These are phyloP conservation scores for Arthrobotrys iridis DNA, from an alignment of 2,329 filamentous ascomycete genomes.

Conservation along the genomic window DNA sequence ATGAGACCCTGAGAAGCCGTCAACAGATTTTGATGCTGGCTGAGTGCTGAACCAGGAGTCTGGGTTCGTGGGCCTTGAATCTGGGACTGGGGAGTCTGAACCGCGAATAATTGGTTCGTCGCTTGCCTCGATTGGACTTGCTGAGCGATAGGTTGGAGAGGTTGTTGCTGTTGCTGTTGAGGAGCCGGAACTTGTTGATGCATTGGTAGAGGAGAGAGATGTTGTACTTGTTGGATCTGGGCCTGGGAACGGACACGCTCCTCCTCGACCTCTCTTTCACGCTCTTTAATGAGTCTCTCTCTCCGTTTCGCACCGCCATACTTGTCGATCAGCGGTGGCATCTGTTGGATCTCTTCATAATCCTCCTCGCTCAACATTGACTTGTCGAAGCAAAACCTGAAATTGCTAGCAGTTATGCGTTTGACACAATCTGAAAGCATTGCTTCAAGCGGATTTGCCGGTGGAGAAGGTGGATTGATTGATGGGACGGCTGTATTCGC, in stretches of 20 bases:
- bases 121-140: constrained; percentile 62
- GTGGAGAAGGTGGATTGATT: background rate
- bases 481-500: background rate
- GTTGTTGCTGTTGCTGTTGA: constrained; percentile 78
- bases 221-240: constrained; percentile 54
- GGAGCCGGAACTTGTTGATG: constrained; percentile 48
- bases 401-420: constrained; percentile 34
- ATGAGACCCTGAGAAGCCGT: constrained; percentile 47
- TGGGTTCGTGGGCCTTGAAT: constrained; percentile 65
- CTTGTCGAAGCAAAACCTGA: constrained; percentile 51
- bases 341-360: constrained; percentile 64
- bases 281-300: constrained; percentile 72
- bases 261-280: constrained; percentile 64
- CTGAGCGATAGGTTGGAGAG: constrained; percentile 68
- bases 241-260: constrained; percentile 55
- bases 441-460: constrained; percentile 18
- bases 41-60: constrained; percentile 59
- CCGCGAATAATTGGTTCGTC: constrained; percentile 70
- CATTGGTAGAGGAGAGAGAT: constrained; percentile 55
- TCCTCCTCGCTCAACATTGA: constrained; percentile 57
- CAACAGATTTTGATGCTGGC: constrained; percentile 59
- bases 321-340: constrained; percentile 83
- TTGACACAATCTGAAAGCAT: constrained; percentile 47
- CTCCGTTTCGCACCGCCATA: constrained; percentile 83
- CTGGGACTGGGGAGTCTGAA: constrained; percentile 62